A percentile compares a stretch with the other conserved stretches of the same genome.
Evolutionary conservation across 345 rosid genomes (phyloP).

Genomic region (Aquilaria yunnanensis): DNA sequence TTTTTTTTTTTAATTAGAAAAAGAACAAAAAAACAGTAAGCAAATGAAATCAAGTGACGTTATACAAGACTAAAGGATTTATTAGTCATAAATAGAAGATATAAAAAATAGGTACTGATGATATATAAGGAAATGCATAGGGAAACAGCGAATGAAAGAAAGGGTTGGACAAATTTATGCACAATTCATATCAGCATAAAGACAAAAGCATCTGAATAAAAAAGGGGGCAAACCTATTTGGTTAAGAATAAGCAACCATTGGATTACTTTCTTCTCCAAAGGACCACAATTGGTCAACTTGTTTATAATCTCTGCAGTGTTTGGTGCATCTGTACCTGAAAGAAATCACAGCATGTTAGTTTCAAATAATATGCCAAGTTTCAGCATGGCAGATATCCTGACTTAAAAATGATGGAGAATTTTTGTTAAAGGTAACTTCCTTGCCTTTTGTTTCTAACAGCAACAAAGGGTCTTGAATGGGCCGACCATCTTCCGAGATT

Average conservation of each 20-base stretch:
- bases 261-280: slow-evolving; percentile 69
- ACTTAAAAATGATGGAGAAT: too few relatives aligned
- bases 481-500: slow-evolving; percentile 74
- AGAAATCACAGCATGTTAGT: slow-evolving; percentile 9
- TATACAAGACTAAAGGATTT: too few relatives aligned
- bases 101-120: too few relatives aligned
- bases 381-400: too few relatives aligned
- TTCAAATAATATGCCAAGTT: neutral
- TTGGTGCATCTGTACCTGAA: slow-evolving; percentile 27
- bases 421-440: slow-evolving; percentile 16
- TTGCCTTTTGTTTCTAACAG: slow-evolving; percentile 55
- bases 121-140: too few relatives aligned
- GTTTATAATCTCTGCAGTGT: slow-evolving; percentile 45
- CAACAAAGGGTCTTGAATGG: slow-evolving; percentile 78
- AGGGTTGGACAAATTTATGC: too few relatives aligned
- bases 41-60: too few relatives aligned
- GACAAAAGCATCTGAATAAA: slow-evolving; percentile 2
- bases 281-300: slow-evolving; percentile 46
- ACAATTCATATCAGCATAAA: neutral
- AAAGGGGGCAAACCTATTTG: slow-evolving; percentile 76
- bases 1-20: too few relatives aligned
- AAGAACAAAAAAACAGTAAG: too few relatives aligned
- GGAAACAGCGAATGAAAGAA: too few relatives aligned
- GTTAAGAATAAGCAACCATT: slow-evolving; percentile 87
- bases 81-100: too few relatives aligned